Evolutionary conservation across 768 basidiomycete species (phyloP).

Genomic region (Peribolospora kevripleyi): DNA sequence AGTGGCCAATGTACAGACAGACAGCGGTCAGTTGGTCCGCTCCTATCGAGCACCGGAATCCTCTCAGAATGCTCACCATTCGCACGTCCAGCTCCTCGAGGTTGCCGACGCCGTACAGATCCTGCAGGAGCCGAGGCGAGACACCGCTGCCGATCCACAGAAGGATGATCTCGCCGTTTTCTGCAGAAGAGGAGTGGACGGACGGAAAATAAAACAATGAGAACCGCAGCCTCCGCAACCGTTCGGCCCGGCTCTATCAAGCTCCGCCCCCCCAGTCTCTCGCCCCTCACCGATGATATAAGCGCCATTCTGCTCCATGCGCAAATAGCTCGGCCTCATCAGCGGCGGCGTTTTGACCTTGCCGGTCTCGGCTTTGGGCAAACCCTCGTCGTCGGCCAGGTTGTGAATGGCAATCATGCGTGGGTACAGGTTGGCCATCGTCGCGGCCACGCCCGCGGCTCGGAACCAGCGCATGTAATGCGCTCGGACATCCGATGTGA

Average conservation of each 20-base stretch:
- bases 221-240: no score
- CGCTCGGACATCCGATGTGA: slow-evolving; percentile 83
- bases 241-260: no score
- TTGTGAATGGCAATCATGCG: slow-evolving; percentile 69
- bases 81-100: slow-evolving; percentile 40
- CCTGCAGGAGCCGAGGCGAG: slow-evolving; percentile 54
- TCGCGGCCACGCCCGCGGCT: slow-evolving; percentile 39
- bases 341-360: slow-evolving; percentile 42
- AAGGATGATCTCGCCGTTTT: slow-evolving; percentile 66
- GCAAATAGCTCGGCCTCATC: slow-evolving; percentile 58
- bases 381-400: slow-evolving; percentile 40
- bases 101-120: slow-evolving; percentile 67
- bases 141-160: slow-evolving; percentile 72
- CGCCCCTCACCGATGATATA: slow-evolving; percentile 55
- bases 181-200: slow-evolving; percentile 21
- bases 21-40: background rate
- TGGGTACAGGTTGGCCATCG: slow-evolving; percentile 67
- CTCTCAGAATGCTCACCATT: slow-evolving; percentile 29
- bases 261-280: no score
- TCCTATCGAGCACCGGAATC: background rate
- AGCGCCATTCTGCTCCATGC: slow-evolving; percentile 76
- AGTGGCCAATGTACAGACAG: background rate
- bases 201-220: slow-evolving; percentile 4
- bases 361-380: slow-evolving; percentile 38
- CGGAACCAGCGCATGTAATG: slow-evolving; percentile 53